These are phyloP conservation scores for Lotmaria passim DNA, from an alignment of 208 protist genomes.

Conservation along the genomic window DNA sequence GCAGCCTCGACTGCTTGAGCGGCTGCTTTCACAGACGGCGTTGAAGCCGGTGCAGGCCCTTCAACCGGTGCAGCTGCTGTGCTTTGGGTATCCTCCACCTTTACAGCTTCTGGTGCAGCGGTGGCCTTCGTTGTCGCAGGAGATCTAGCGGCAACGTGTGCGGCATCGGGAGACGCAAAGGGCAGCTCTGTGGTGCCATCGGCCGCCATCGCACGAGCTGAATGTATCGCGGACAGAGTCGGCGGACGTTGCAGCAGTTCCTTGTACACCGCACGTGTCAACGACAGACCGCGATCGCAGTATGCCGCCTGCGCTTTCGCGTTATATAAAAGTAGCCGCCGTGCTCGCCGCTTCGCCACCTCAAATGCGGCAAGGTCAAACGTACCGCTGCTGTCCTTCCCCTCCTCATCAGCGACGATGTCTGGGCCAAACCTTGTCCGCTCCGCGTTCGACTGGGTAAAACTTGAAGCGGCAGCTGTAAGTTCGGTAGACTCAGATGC, in stretches of 20 bases:
- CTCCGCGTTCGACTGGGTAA: no score
- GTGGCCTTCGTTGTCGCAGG: no score
- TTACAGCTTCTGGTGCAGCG: no score
- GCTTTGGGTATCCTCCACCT: no score
- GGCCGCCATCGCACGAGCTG: background rate
- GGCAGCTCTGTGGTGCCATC: background rate
- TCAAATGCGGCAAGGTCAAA: slow-evolving; percentile 15
- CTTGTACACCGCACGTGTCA: slow-evolving; percentile 22
- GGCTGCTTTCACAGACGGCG: background rate
- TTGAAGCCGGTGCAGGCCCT: background rate
- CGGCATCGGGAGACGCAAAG: no score
- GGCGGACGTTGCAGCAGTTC: slow-evolving; percentile 1
- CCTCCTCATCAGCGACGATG: no score
- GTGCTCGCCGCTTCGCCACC: slow-evolving; percentile 14
- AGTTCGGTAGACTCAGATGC: no score
- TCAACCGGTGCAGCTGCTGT: no score
- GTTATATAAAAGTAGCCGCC: slow-evolving; percentile 25
- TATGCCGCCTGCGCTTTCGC: slow-evolving; percentile 17
- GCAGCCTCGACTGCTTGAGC: slow-evolving; percentile 11
- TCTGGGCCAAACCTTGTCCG: no score
- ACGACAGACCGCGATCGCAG: slow-evolving; percentile 4
- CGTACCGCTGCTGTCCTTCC: background rate
- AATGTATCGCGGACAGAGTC: background rate
- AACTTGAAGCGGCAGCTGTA: no score
- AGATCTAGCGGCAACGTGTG: no score